phyloP scores from a whole-genome alignment of 495 filamentous ascomycete genomes.

The Penicillium ochrochloron region DNA sequence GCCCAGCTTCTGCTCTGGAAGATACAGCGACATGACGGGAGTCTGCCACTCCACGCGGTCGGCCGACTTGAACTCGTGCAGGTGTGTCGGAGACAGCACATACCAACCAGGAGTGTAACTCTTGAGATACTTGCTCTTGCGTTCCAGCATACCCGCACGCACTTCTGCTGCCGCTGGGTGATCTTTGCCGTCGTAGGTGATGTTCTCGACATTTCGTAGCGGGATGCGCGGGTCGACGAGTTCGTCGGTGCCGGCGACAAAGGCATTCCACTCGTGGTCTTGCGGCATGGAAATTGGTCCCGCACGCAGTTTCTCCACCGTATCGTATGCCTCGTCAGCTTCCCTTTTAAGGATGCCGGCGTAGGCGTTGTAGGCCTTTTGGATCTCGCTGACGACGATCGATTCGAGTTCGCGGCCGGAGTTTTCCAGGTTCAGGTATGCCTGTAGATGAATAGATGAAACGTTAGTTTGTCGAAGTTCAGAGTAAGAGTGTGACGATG shows the following conservation, averaged over 20 bases:
- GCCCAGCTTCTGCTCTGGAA: constrained; percentile 93
- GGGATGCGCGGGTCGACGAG: constrained; percentile 87
- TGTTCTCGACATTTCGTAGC: constrained; percentile 76
- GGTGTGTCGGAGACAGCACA: constrained; percentile 91
- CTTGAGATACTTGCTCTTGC: constrained; percentile 98
- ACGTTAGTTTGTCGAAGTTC: constrained; percentile 21
- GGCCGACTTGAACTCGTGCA: constrained; percentile 97
- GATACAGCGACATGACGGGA: constrained; percentile 94
- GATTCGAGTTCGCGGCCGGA: constrained; percentile 94
- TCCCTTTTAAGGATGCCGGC: constrained; percentile 88
- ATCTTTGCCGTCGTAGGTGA: constrained; percentile 91
- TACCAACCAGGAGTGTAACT: constrained; percentile 99
- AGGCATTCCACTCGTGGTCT: constrained; percentile 87
- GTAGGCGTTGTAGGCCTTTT: constrained; percentile 94
- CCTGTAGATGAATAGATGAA: constrained; percentile 52
- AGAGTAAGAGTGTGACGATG: constrained; percentile 14
- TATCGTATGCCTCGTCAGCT: constrained; percentile 76
- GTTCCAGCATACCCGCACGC: constrained; percentile 86
- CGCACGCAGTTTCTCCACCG: constrained; percentile 79
- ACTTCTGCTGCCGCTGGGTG: constrained; percentile 88
- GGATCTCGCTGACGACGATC: constrained; percentile 95
- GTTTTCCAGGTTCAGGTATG: constrained; percentile 91
- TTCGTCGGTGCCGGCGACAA: constrained; percentile 80
- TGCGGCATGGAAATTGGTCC: constrained; percentile 88
- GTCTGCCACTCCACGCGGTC: constrained; percentile 69